These are phyloP conservation scores for Fusarium miscanthi DNA, from an alignment of 2,329 filamentous ascomycete genomes.

Conservation along the genomic window DNA sequence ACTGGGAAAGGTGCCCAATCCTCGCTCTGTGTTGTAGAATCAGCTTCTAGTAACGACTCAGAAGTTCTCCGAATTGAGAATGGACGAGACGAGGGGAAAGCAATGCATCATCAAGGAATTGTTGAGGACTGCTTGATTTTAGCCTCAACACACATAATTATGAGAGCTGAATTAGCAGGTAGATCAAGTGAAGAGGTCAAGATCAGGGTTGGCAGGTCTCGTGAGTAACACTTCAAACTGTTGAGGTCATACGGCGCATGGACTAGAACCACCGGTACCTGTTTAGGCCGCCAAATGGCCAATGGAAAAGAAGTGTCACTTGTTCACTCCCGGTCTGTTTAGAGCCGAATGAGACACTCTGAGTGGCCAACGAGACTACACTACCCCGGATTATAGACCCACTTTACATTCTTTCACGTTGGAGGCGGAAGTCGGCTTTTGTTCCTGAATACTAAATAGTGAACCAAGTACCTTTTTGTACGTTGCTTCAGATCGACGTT, in stretches of 20 bases:
- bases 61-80: background rate
- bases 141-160: slow-evolving; percentile 1
- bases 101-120: slow-evolving; percentile 8
- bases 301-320: slow-evolving; percentile 5
- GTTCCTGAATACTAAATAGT: background rate
- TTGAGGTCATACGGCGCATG: slow-evolving; percentile 42
- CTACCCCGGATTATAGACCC: slow-evolving; percentile 42
- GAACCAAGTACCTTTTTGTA: background rate
- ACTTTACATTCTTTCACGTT: background rate
- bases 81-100: background rate
- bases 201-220: slow-evolving; percentile 38
- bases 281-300: background rate
- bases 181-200: slow-evolving; percentile 34
- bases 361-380: slow-evolving; percentile 31
- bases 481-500: background rate
- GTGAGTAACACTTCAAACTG: slow-evolving; percentile 33
- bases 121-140: slow-evolving; percentile 1
- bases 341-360: slow-evolving; percentile 7
- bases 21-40: background rate
- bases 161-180: background rate
- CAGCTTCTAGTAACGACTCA: background rate
- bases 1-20: background rate
- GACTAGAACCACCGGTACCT: slow-evolving; percentile 16
- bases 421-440: slow-evolving; percentile 11
- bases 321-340: background rate